Conservation (phyloP, 2,329 filamentous ascomycete genomes). For the Achaetomium macrosporum region DNA sequence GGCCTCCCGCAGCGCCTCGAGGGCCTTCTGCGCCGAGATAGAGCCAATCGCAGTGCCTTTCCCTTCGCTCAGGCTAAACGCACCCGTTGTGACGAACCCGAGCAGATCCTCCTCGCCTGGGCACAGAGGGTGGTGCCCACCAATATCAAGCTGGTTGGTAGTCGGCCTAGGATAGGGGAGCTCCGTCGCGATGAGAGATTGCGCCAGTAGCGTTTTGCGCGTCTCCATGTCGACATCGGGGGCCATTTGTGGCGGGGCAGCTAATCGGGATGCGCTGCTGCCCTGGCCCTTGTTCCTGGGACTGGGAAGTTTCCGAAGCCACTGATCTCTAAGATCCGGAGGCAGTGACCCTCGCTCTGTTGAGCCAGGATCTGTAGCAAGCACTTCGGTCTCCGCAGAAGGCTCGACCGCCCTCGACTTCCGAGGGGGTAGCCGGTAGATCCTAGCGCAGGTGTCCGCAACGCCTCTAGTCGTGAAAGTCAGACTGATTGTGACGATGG, state of each 20-base stretch:
- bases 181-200: constrained; percentile 40
- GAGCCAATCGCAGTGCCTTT: constrained; percentile 70
- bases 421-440: constrained; percentile 72
- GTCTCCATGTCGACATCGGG: constrained; percentile 22
- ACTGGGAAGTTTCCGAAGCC: constrained; percentile 47
- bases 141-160: constrained; percentile 35
- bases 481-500: constrained; percentile 58
- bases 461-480: constrained; percentile 64
- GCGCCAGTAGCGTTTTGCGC: constrained; percentile 31
- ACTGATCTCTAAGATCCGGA: constrained; percentile 56
- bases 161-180: constrained; percentile 33
- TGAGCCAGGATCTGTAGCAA: constrained; percentile 36
- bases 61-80: constrained; percentile 73
- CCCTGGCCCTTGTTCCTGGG: constrained; percentile 24
- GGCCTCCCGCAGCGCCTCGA: constrained; percentile 34
- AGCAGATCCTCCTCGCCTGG: constrained; percentile 71
- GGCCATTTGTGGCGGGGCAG: constrained; percentile 25
- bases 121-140: constrained; percentile 59
- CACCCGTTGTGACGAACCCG: constrained; percentile 84
- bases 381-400: constrained; percentile 39
- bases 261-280: constrained; percentile 16
- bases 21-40: constrained; percentile 55
- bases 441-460: constrained; percentile 64
- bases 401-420: constrained; percentile 19
- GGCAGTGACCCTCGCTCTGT: constrained; percentile 31